phyloP scores from a whole-genome alignment of 345 rosid genomes.

The Dipteronia sinensis region DNA sequence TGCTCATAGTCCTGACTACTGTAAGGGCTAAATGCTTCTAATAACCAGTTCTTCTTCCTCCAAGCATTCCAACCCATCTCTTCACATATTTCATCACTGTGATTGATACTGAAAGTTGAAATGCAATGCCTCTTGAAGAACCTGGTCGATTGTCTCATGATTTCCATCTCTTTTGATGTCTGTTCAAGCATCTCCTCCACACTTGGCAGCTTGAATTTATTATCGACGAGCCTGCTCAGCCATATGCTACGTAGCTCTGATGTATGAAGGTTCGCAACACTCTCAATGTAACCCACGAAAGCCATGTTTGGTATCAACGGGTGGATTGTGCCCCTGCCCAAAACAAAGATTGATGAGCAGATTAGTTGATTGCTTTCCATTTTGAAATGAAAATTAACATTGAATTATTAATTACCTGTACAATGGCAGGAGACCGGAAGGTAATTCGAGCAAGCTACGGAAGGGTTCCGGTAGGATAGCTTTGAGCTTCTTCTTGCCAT shows the following conservation, averaged over 20 bases:
- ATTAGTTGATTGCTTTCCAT: not conserved
- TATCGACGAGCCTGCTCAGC: slow-evolving; percentile 58
- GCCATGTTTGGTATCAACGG: slow-evolving; percentile 85
- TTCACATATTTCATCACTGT: slow-evolving; percentile 73
- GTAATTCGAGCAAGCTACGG: slow-evolving; percentile 52
- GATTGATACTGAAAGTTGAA: slow-evolving; percentile 87
- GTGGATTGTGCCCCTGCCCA: slow-evolving; percentile 73
- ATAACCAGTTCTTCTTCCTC: slow-evolving; percentile 66
- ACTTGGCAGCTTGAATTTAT: slow-evolving; percentile 65
- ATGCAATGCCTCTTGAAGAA: slow-evolving; percentile 87
- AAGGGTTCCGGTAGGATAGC: slow-evolving; percentile 81
- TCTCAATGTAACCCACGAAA: slow-evolving; percentile 75
- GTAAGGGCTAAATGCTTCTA: slow-evolving; percentile 82
- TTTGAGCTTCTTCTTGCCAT: slow-evolving; percentile 77
- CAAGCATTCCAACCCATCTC: slow-evolving; percentile 79
- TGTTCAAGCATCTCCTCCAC: slow-evolving; percentile 68
- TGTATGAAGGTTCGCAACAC: slow-evolving; percentile 75
- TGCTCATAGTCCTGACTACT: slow-evolving; percentile 57
- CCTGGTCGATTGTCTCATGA: slow-evolving; percentile 61
- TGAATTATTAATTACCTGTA: slow-evolving; percentile 52
- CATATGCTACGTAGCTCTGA: slow-evolving; percentile 79
- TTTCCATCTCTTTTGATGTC: slow-evolving; percentile 53
- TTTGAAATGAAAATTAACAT: not conserved
- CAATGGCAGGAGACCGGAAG: slow-evolving; percentile 66
- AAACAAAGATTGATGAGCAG: not conserved